Evolutionary conservation across 148 eudicot genomes (phyloP), one percentile per base, ranked within the genome.

Genomic region (Rhododendron mucronatum): DNA sequence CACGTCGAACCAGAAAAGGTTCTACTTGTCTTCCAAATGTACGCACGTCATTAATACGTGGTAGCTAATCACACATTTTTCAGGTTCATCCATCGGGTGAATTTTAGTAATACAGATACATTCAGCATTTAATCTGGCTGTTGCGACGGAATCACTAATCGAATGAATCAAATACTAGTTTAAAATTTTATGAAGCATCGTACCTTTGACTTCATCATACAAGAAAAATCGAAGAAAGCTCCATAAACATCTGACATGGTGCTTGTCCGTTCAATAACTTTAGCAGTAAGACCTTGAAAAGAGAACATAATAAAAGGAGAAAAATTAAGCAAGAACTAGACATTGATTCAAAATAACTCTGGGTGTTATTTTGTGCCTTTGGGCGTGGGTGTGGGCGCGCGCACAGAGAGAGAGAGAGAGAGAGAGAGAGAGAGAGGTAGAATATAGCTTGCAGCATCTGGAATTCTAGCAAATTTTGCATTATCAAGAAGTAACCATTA

Each of bases 181-280:
- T 71, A 55, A 41, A 41, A 75, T 61, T 53, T 41, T 5, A 41
- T 23, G 47, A 71, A 71, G 41, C 78, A 78, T 50, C 23, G 4
- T 87, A 93, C 95, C 99, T 96, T 96, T 76, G 92, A 91, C 86
- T 94, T 93, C 82, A 95, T 84, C 94, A 96, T 91, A 65, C 90
- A 88, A 51, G 95, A 91, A 82, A 96, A 96, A 88, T 95, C 98
- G 45, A 84, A 96, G 90, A 96, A 96, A 79, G 95, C 97, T 26
- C 97, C 97, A 87, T 94, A 95, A 73, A 96, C 98, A 89, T 96
- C 98, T 48, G 94, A 84, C 92, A 96, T 95, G 61, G 94, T 89
- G 74, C 90, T 88, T 47, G 98, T 94, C 85, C 90, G 88, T 85
- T 90, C 94, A 84, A 95, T 93, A 65, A 96, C 90, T 85, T 93